phyloP scores from a whole-genome alignment of 2,329 filamentous ascomycete species.

The Alternaria sp. region DNA sequence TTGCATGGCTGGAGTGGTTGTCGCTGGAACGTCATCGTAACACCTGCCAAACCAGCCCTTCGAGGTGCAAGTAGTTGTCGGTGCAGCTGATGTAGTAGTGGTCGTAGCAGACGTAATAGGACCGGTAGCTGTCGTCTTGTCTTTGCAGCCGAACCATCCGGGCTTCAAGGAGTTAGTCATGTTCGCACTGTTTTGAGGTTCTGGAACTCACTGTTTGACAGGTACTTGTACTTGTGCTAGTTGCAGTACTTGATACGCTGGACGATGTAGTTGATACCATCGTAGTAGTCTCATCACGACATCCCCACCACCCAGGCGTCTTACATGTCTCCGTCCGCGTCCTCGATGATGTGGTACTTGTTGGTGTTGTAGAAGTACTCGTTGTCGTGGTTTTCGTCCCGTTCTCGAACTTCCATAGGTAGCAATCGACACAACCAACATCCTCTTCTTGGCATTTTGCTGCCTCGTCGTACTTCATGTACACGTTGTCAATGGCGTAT shows the following conservation, averaged over 20 bases:
- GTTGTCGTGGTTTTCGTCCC: conserved; percentile 39
- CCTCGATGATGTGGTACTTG: conserved; percentile 30
- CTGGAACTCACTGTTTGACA: conserved; percentile 40
- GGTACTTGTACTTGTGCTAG: conserved; percentile 39
- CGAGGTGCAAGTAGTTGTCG: conserved; percentile 40
- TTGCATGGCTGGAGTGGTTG: conserved; percentile 36
- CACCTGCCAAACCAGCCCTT: conserved; percentile 49
- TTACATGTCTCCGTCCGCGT: conserved; percentile 47
- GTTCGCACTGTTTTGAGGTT: background rate
- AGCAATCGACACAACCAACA: conserved; percentile 45
- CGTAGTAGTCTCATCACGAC: conserved; percentile 42
- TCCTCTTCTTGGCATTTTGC: conserved; percentile 45
- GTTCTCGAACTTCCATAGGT: conserved; percentile 46
- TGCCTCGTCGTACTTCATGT: conserved; percentile 42
- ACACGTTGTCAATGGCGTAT: conserved; percentile 46
- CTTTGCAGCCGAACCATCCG: conserved; percentile 48
- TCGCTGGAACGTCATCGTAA: conserved; percentile 31
- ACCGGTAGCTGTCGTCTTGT: conserved; percentile 29
- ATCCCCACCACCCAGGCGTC: conserved; percentile 49
- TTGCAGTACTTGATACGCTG: conserved; percentile 28
- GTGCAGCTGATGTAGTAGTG: conserved; percentile 26
- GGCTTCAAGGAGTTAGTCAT: conserved; percentile 29
- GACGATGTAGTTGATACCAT: conserved; percentile 28
- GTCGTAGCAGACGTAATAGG: conserved; percentile 23
- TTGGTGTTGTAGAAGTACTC: conserved; percentile 33